A percentile compares a stretch with the other conserved stretches of the same genome.
phyloP scores from a whole-genome alignment of 1,284 basidiomycete genomes.

The Megacollybia platyphylla region DNA sequence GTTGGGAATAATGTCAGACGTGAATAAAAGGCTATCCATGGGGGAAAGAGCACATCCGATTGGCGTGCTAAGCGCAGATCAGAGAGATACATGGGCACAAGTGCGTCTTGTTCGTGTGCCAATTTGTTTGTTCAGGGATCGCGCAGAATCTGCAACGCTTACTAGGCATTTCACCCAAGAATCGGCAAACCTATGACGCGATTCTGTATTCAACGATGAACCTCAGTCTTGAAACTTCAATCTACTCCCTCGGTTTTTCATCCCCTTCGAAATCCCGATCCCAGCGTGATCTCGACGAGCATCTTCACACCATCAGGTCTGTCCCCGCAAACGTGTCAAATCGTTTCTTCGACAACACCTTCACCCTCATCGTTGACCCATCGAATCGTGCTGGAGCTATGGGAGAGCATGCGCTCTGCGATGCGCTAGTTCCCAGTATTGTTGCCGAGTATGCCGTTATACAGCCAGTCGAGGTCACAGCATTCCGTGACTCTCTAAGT shows the following conservation, averaged over 20 bases:
- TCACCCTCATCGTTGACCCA: slow-evolving; percentile 76
- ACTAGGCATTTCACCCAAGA: slow-evolving; percentile 52
- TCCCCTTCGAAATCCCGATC: slow-evolving; percentile 8
- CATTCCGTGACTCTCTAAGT: slow-evolving; percentile 5
- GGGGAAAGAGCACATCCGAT: slow-evolving; percentile 52
- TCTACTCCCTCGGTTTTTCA: slow-evolving; percentile 30
- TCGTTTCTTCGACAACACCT: slow-evolving; percentile 89
- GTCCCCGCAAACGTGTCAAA: slow-evolving; percentile 60
- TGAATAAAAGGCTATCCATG: slow-evolving; percentile 30
- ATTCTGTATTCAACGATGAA: slow-evolving; percentile 73
- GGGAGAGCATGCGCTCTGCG: slow-evolving; percentile 90
- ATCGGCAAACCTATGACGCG: slow-evolving; percentile 43
- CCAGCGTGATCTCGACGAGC: slow-evolving; percentile 50
- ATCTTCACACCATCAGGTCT: slow-evolving; percentile 68
- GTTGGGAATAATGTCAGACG: slow-evolving; percentile 43
- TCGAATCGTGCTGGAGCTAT: slow-evolving; percentile 79
- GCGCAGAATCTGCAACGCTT: slow-evolving; percentile 63
- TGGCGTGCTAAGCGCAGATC: slow-evolving; percentile 69
- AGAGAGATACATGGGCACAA: slow-evolving; percentile 76
- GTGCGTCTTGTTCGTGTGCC: slow-evolving; percentile 26
- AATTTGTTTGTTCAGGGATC: slow-evolving; percentile 8
- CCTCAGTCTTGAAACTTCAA: slow-evolving; percentile 55
- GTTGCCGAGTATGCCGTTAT: slow-evolving; percentile 79
- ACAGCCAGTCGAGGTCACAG: slow-evolving; percentile 36
- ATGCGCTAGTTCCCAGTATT: slow-evolving; percentile 86